These are phyloP conservation scores for Phyllosticta citrichinensis DNA, from an alignment of 2,329 filamentous ascomycete genomes.

Conservation along the genomic window DNA sequence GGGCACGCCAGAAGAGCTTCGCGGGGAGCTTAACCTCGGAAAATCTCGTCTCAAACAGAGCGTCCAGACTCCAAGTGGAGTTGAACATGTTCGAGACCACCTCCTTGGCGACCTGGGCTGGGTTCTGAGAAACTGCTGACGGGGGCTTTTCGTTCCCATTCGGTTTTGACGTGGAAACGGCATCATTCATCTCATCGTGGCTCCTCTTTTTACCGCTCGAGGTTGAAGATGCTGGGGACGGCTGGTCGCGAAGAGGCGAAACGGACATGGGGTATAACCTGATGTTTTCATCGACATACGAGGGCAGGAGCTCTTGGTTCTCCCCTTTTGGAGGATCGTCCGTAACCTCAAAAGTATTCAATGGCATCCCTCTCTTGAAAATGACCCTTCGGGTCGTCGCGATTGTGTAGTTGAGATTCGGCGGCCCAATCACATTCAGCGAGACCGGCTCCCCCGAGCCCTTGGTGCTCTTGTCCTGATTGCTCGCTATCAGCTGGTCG, in stretches of 20 bases:
- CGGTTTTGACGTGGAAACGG: constrained; percentile 11
- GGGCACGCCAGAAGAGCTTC: constrained; percentile 57
- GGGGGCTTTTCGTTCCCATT: constrained; percentile 13
- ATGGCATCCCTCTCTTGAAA: constrained; percentile 69
- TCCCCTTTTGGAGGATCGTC: constrained; percentile 20
- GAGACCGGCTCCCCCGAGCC: constrained; percentile 14
- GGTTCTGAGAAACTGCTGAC: constrained; percentile 26
- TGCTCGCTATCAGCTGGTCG: constrained; percentile 47
- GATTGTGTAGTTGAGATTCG: constrained; percentile 69
- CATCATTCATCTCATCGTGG: constrained; percentile 21
- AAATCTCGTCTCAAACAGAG: constrained; percentile 56
- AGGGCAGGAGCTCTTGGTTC: constrained; percentile 43
- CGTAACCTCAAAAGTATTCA: constrained; percentile 59
- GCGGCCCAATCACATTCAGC: constrained; percentile 60
- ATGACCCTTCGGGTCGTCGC: constrained; percentile 80
- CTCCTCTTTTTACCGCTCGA: constrained; percentile 14
- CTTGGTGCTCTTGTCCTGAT: constrained; percentile 28
- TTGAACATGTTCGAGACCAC: constrained; percentile 72
- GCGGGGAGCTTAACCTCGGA: constrained; percentile 58
- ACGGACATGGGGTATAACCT: constrained; percentile 76
- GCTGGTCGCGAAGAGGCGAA: constrained; percentile 18
- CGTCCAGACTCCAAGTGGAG: constrained; percentile 63
- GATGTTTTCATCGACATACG: constrained; percentile 53
- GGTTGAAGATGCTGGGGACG: constrained; percentile 2
- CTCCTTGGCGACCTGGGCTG: constrained; percentile 45